These are phyloP conservation scores for Hanseniaspora uvarum DNA, from an alignment of 1,139 yeast genomes.

Conservation along the genomic window DNA sequence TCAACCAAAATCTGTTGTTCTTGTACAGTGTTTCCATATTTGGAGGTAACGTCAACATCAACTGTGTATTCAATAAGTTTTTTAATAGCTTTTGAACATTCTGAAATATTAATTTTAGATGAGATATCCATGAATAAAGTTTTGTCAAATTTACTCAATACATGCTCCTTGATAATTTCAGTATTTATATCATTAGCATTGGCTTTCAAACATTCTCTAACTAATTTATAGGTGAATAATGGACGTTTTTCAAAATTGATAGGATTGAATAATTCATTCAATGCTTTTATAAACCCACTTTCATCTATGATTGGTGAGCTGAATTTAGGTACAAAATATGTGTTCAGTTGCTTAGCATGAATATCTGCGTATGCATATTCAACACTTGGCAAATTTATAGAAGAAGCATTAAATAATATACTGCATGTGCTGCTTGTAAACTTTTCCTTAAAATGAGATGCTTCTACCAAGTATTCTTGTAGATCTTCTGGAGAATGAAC, in stretches of 20 bases:
- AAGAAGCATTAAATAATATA: background rate
- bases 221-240: background rate
- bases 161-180: background rate
- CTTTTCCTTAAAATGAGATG: background rate
- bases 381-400: background rate
- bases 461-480: background rate
- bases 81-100: background rate
- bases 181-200: background rate
- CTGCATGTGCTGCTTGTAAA: background rate
- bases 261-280: background rate
- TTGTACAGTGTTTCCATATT: background rate
- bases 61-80: background rate
- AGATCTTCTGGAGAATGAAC: background rate
- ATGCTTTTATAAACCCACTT: background rate
- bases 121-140: background rate
- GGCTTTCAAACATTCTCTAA: constrained; percentile 3
- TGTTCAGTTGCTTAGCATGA: background rate
- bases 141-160: background rate
- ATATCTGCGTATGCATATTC: background rate
- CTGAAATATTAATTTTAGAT: background rate
- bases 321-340: constrained; percentile 5
- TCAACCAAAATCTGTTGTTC: constrained; percentile 5
- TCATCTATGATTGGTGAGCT: constrained; percentile 3
- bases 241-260: background rate
- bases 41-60: background rate